Percentiles rank a stretch among this genome's conserved stretches.
Evolutionary conservation across 345 rosid genomes (phyloP).

Genomic region (Aethionema arabicum): DNA sequence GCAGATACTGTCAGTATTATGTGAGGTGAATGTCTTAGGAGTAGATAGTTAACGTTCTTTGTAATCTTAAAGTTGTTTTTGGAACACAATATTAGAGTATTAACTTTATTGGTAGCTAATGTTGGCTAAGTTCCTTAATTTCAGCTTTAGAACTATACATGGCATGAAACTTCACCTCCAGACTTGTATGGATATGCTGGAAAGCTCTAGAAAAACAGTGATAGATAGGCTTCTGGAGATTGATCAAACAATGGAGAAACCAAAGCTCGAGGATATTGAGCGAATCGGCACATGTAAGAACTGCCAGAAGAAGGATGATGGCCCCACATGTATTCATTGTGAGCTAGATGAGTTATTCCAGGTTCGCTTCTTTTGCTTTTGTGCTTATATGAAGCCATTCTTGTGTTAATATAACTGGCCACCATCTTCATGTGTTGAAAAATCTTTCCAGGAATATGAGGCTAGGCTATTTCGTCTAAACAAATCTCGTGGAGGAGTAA

Average conservation of each 20-base stretch:
- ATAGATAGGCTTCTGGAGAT: conserved; percentile 68
- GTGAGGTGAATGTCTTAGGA: conserved; percentile 5
- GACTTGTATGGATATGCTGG: conserved; percentile 70
- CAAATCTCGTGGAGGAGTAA: conserved; percentile 62
- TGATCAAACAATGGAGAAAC: conserved; percentile 77
- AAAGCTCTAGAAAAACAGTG: conserved; percentile 60
- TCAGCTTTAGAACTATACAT: conserved; percentile 69
- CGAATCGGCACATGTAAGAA: conserved; percentile 65
- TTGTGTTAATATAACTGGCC: conserved; percentile 2
- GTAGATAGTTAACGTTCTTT: conserved; percentile 10
- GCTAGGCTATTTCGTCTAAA: conserved; percentile 85
- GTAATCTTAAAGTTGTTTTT: conserved; percentile 2
- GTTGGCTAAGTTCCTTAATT: conserved; percentile 31
- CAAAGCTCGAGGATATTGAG: conserved; percentile 72
- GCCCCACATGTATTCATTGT: conserved; percentile 79
- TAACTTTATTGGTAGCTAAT: conserved; percentile 12
- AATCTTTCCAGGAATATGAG: conserved; percentile 63
- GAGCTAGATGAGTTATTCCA: conserved; percentile 81
- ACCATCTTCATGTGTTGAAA: conserved; percentile 20
- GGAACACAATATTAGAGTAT: conserved; percentile 17
- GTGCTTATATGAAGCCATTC: conserved; percentile 18
- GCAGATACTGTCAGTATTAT: not conserved
- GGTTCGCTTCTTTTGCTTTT: conserved; percentile 45
- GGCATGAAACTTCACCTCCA: conserved; percentile 84
- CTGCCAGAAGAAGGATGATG: conserved; percentile 68